Evolutionary conservation across 1,284 basidiomycete genomes (phyloP), one percentile per base, ranked within the genome.

Genomic region (Apiotrichum gracile): DNA sequence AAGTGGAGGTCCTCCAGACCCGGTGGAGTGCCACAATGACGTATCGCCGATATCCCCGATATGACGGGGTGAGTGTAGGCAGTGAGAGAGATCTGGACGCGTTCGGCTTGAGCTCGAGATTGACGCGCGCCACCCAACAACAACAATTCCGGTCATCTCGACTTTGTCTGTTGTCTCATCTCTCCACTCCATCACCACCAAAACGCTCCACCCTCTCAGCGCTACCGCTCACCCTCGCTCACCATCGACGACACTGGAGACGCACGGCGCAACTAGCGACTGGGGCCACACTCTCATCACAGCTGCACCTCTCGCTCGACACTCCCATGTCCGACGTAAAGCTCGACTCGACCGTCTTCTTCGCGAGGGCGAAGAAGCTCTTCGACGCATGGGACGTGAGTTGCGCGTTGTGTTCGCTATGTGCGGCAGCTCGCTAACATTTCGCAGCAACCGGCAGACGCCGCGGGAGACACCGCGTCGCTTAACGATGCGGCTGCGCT

Each of bases 341-440:
- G 61, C 74, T 82, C 41, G 81, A 83, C 64, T 70, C 70, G 13
- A 65, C 61, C 21, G 75, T 81, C 41, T 89, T 90, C 65, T 82
- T 81, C 58, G 76, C 82, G 61, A 83, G 88, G 45, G 74, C 88
- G 21, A 81, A 83, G 68, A 78, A 77, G 54, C 78, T 91, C 45
- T 83, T 86, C 61, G 80, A 84, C 61, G 78, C 80, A 43, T 91
- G 88, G 89, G 82, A 81, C 61, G 88, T 89, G 67, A 63, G 86
- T 77, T 14, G 21, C 19, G 29, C 8, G 34, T 25, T 41, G 22
- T 3, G 9, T 41, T 5, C 13, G 17, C 37, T 38, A 21, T 8
- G 8, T 39, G 5, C 8, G n/a, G 22, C 40, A 7, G 4, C n/a
- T n/a, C n/a, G n/a, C n/a, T n/a, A n/a, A n/a, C n/a, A n/a, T n/a